Evolutionary conservation across 2,329 filamentous ascomycete genomes (phyloP).

Genomic region (Fusarium odoratissimum): DNA sequence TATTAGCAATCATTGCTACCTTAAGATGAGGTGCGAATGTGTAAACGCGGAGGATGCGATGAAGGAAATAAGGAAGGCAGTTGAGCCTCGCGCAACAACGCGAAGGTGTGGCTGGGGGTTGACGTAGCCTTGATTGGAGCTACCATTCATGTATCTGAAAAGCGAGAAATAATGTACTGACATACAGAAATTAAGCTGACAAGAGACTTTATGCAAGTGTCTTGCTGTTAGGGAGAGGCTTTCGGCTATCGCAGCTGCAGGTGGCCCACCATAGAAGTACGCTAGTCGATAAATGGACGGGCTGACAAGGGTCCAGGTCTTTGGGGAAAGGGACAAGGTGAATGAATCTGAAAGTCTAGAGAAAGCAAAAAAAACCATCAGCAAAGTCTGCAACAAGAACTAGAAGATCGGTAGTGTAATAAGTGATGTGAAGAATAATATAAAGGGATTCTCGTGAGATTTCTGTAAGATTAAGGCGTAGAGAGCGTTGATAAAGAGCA

Average conservation of each 20-base stretch:
- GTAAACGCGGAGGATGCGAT: slow-evolving; percentile 32
- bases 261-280: slow-evolving; percentile 38
- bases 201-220: slow-evolving; percentile 34
- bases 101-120: slow-evolving; percentile 28
- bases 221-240: slow-evolving; percentile 34
- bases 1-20: slow-evolving; percentile 48
- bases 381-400: slow-evolving; percentile 30
- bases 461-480: slow-evolving; percentile 9
- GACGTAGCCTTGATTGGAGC: slow-evolving; percentile 37
- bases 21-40: slow-evolving; percentile 33
- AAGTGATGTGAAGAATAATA: neutral
- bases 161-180: slow-evolving; percentile 40
- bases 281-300: slow-evolving; percentile 39
- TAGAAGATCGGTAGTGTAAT: neutral
- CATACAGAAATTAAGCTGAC: slow-evolving; percentile 32
- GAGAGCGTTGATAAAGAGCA: slow-evolving; percentile 24
- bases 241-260: slow-evolving; percentile 39
- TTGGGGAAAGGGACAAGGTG: slow-evolving; percentile 26
- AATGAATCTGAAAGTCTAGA: slow-evolving; percentile 41
- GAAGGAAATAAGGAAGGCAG: slow-evolving; percentile 4
- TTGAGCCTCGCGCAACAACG: slow-evolving; percentile 24
- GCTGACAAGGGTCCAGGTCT: slow-evolving; percentile 36
- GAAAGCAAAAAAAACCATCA: slow-evolving; percentile 38
- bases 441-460: neutral
- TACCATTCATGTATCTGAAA: slow-evolving; percentile 22